Conservation (phyloP, 495 filamentous ascomycete genomes). For the Lasiosphaeria ovina region DNA sequence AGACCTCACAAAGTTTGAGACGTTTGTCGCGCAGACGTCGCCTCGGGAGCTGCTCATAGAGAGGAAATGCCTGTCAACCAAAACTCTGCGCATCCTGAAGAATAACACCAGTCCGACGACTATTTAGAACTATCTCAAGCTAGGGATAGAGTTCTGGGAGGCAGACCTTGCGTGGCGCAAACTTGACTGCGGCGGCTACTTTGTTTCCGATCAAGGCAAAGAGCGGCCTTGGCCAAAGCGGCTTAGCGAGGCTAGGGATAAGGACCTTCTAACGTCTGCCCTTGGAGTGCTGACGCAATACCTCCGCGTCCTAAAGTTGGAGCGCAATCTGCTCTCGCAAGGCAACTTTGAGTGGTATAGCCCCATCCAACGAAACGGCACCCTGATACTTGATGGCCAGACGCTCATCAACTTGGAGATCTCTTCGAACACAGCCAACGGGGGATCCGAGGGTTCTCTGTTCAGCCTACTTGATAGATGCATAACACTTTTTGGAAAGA, state of each 20-base stretch:
- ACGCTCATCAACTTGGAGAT: conserved; percentile 97
- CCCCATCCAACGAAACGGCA: conserved; percentile 90
- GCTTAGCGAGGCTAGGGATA: conserved; percentile 69
- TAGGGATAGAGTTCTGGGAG: conserved; percentile 88
- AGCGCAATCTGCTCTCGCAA: conserved; percentile 81
- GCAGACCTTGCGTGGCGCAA: conserved; percentile 78
- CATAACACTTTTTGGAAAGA: conserved; percentile 95
- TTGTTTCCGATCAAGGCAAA: conserved; percentile 58
- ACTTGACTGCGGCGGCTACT: conserved; percentile 79
- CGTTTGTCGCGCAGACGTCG: conserved; percentile 87
- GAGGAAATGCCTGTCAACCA: conserved; percentile 78
- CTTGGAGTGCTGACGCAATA: conserved; percentile 89
- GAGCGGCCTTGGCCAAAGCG: conserved; percentile 72
- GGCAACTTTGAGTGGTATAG: conserved; percentile 91
- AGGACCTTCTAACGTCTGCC: conserved; percentile 86
- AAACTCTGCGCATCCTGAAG: conserved; percentile 86
- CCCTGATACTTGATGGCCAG: conserved; percentile 91
- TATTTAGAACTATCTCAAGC: conserved; percentile 91
- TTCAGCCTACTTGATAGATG: conserved; percentile 91
- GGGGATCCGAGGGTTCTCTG: conserved; percentile 77
- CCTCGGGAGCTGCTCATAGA: conserved; percentile 89
- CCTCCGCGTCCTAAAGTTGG: conserved; percentile 81
- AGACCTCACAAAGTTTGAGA: conserved; percentile 97
- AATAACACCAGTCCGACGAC: conserved; percentile 92
- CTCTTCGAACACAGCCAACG: conserved; percentile 91